Conservation (phyloP, 352 stramenopile species). For the Nothophytophthora sp. region DNA sequence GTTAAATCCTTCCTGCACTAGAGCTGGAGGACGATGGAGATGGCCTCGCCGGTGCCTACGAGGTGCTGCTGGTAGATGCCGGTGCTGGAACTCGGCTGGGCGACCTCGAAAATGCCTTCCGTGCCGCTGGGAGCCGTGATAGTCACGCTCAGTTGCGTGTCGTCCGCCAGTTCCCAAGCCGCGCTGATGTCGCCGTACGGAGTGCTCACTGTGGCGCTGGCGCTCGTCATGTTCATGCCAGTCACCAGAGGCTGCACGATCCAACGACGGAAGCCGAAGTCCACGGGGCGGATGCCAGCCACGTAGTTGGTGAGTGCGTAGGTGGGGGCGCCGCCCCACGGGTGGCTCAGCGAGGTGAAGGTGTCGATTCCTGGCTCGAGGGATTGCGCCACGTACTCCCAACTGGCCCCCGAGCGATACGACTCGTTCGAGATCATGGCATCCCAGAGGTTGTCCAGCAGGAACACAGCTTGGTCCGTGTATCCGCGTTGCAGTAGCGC, state of each 20-base stretch:
- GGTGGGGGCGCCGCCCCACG: conserved; percentile 23
- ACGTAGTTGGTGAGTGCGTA: conserved; percentile 36
- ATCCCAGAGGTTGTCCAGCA: conserved; percentile 34
- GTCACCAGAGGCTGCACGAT: conserved; percentile 30
- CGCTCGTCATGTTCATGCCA: conserved; percentile 23
- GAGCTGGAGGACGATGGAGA: conserved; percentile 5
- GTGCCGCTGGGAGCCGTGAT: conserved; percentile 12
- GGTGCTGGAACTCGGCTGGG: conserved; percentile 13
- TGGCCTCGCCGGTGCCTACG: conserved; percentile 8
- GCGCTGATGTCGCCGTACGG: conserved; percentile 13
- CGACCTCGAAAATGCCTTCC: conserved; percentile 17
- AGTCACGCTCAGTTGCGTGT: conserved; percentile 5
- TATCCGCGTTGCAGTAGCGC: conserved; percentile 20
- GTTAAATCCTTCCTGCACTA: no score
- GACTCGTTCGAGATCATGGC: conserved; percentile 32
- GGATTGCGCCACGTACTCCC: conserved; percentile 28
- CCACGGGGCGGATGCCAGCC: conserved; percentile 19
- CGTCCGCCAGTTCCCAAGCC: conserved; percentile 6
- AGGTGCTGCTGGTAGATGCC: conserved; percentile 9
- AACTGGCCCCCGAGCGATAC: conserved; percentile 19
- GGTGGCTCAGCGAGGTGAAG: conserved; percentile 30
- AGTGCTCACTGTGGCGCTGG: conserved; percentile 23
- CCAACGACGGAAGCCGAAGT: conserved; percentile 29
- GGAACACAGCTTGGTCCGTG: conserved; percentile 20
- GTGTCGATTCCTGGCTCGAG: conserved; percentile 12